Base-by-base conservation (phyloP, 345 rosid genomes). In the Aquilaria malaccensis region DNA sequence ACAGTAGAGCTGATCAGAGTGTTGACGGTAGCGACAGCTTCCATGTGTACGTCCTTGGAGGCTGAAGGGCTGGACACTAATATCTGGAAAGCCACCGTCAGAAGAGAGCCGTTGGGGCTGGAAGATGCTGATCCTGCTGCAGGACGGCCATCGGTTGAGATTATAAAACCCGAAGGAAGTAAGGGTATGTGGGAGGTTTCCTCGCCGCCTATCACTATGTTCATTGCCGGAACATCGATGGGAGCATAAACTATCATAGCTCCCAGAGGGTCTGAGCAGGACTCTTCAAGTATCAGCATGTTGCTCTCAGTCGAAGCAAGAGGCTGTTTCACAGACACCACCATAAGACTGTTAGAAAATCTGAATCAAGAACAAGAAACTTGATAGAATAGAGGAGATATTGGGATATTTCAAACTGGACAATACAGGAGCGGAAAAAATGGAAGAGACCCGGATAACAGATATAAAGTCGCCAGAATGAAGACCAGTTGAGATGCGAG, bases 151-250 rank as follows among this genome's bases (percentile, higher is more conserved):
- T 84, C 86, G 15, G 66, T 64, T 1, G 89, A 77, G 68, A 88
- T 80, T 4, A 79, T 68, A 68, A 88, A 81, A 33, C 97, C 97
- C 0, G 94, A 88, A 30, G 97, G 89, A 57, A 88, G 92, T 41
- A 91, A 54, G 10, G 84, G 82, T 30, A 86, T 67, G 0, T 7
- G 2, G 0, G 69, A 57, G 4, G 81, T 30, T 13, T 81, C 79
- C 4, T 67, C 64, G 0, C 86, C 88, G 3, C 57, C 62, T 37
- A 79, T 50, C 2, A 77, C 80, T 9, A 37, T 1, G 43, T 68
- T 62, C 68, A 86, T 56, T 46, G 76, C 55, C 45, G 68, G 12
- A 50, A 69, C 51, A 37, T 83, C 80, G 0, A 86, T 53, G 1
- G 96, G 92, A 55, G 91, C 86, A 63, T 84, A 86, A 10, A 84